A percentile compares a stretch with the other conserved stretches of the same genome.
Conservation (phyloP, 345 rosid genomes). For the Bruguiera sexangula region DNA sequence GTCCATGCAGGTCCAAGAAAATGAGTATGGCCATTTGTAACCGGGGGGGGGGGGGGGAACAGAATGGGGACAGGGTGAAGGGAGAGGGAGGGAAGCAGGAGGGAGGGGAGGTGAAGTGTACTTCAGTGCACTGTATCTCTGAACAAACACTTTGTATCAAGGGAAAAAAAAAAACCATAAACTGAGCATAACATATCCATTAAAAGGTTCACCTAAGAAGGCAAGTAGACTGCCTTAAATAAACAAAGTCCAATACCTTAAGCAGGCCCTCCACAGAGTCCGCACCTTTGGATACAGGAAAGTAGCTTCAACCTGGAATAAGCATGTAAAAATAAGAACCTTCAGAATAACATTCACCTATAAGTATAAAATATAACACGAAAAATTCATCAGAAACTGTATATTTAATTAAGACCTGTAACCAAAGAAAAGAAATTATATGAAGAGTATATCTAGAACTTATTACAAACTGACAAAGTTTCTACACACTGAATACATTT, state of each 20-base stretch:
- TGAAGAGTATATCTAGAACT: not conserved
- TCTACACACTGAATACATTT: not conserved
- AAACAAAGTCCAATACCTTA: slow-evolving; percentile 47
- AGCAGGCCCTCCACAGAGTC: slow-evolving; percentile 71
- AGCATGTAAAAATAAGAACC: not conserved
- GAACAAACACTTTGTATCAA: not conserved
- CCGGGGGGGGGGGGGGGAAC: no score
- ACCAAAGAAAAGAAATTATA: not conserved
- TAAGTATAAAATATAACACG: not conserved
- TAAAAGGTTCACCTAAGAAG: not conserved
- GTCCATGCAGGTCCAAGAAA: no score
- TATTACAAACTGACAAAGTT: not conserved
- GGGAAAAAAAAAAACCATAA: not conserved
- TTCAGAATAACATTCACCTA: slow-evolving; percentile 1
- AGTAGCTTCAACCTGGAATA: slow-evolving; percentile 80
- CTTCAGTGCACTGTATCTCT: not conserved
- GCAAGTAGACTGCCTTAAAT: not conserved
- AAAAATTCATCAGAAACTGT: not conserved
- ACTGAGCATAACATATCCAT: not conserved
- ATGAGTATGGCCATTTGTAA: no score
- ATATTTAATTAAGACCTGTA: not conserved
- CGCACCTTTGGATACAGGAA: slow-evolving; percentile 72
- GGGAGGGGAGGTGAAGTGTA: not conserved
- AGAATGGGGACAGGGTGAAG: no score
- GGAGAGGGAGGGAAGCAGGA: no score